Percentiles rank a stretch among this genome's conserved stretches.
Conservation (phyloP, 73 alveolate species). For the Tetrahymena borealis region DNA sequence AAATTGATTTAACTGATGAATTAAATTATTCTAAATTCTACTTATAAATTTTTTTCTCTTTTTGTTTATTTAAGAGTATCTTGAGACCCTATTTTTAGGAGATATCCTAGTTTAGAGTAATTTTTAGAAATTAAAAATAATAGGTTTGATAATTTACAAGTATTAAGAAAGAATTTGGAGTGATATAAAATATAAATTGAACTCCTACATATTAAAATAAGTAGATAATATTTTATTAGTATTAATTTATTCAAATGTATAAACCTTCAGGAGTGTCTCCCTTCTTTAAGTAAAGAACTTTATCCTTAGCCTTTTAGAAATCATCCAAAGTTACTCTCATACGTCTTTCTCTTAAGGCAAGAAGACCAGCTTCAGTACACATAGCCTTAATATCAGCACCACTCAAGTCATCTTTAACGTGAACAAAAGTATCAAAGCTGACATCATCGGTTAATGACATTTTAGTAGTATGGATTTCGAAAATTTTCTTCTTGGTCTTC, state of each 20-base stretch:
- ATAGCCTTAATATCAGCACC: conserved; percentile 99
- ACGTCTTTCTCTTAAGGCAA: conserved; percentile 98
- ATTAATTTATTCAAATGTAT: conserved; percentile 71
- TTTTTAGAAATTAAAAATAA: no score
- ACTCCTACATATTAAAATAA: no score
- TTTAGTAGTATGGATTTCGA: conserved; percentile 94
- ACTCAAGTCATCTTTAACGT: conserved; percentile 94
- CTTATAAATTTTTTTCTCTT: no score
- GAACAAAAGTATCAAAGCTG: conserved; percentile 94
- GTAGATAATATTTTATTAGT: no score
- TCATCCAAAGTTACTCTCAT: conserved; percentile 93
- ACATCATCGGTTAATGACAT: conserved; percentile 97
- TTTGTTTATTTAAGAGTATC: no score
- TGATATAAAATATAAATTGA: no score
- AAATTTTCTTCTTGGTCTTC: conserved; percentile 94
- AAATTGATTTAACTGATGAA: no score
- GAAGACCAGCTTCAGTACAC: conserved; percentile 98
- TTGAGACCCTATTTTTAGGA: no score
- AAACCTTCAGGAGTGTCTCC: conserved; percentile 98
- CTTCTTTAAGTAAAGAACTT: conserved; percentile 96
- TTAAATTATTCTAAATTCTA: no score
- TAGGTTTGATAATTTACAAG: no score
- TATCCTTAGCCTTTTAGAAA: conserved; percentile 96
- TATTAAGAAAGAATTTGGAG: no score
- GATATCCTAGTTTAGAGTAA: no score